These are phyloP conservation scores for Umbellularia californica DNA, from an alignment of 164 flowering plant species.

Conservation along the genomic window DNA sequence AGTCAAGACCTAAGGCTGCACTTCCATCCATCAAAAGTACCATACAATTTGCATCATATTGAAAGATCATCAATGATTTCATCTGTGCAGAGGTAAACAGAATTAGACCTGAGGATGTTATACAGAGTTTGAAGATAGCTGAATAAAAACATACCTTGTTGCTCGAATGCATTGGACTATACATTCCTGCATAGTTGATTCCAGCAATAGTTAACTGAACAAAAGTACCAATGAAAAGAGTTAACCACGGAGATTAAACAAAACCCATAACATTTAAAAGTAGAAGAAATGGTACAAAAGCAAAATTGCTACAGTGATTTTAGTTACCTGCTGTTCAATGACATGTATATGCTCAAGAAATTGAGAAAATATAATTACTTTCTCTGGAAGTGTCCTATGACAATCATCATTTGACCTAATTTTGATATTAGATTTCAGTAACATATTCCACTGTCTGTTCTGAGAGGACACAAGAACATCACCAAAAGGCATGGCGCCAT, in stretches of 20 bases:
- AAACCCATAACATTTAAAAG: background rate
- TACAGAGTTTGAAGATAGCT: background rate
- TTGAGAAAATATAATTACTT: slow-evolving; percentile 93
- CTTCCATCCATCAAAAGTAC: slow-evolving; percentile 97
- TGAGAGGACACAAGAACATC: slow-evolving; percentile 21
- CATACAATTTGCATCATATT: slow-evolving; percentile 69
- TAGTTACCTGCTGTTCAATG: slow-evolving; percentile 85
- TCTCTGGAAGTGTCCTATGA: slow-evolving; percentile 32
- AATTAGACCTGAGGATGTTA: slow-evolving; percentile 6
- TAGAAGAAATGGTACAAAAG: slow-evolving; percentile 4
- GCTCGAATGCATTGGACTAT: slow-evolving; percentile 89
- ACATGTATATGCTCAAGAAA: slow-evolving; percentile 98
- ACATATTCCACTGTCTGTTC: slow-evolving; percentile 10
- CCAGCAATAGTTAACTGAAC: slow-evolving; percentile 65
- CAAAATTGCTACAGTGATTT: background rate
- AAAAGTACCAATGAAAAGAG: background rate
- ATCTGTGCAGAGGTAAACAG: slow-evolving; percentile 39
- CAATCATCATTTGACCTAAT: slow-evolving; percentile 14
- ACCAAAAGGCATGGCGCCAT: slow-evolving; percentile 4
- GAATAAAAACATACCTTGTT: slow-evolving; percentile 54
- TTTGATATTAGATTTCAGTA: slow-evolving; percentile 15
- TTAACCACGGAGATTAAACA: background rate
- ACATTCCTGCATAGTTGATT: slow-evolving; percentile 77
- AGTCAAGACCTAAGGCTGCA: slow-evolving; percentile 96
- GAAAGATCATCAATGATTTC: slow-evolving; percentile 72